phyloP scores from a whole-genome alignment of 164 flowering plant genomes.

The Nymphaea thermarum region DNA sequence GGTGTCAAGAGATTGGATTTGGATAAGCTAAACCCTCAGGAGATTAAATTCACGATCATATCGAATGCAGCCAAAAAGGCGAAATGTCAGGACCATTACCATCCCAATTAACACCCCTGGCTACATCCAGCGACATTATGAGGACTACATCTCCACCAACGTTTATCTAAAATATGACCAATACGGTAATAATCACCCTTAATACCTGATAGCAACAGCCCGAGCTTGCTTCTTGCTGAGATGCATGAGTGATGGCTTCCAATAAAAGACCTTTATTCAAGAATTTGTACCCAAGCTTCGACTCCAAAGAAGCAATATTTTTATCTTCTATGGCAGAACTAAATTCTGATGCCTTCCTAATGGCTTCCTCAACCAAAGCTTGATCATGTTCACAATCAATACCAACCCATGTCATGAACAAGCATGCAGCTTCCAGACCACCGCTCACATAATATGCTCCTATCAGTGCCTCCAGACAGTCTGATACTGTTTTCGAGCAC shows the following conservation, averaged over 20 bases:
- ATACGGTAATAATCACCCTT: background rate
- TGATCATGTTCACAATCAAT: slow-evolving; percentile 48
- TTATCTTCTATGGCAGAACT: slow-evolving; percentile 31
- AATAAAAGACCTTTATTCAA: slow-evolving; percentile 56
- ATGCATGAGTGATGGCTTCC: slow-evolving; percentile 80
- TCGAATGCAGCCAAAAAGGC: too few species aligned
- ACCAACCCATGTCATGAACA: slow-evolving; percentile 73
- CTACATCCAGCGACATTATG: too few species aligned
- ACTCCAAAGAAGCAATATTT: slow-evolving; percentile 36
- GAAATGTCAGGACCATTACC: too few species aligned
- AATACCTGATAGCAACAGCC: slow-evolving; percentile 70
- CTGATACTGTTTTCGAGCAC: slow-evolving; percentile 76
- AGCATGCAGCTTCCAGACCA: slow-evolving; percentile 54
- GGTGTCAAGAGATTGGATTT: too few species aligned
- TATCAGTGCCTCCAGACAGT: slow-evolving; percentile 85
- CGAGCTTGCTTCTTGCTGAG: slow-evolving; percentile 52
- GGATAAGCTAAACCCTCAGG: too few species aligned
- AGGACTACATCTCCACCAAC: too few species aligned
- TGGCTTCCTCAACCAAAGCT: slow-evolving; percentile 31
- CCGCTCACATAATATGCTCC: slow-evolving; percentile 86
- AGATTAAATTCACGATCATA: too few species aligned
- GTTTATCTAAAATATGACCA: background rate
- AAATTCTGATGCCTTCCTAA: slow-evolving; percentile 35
- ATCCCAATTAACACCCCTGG: too few species aligned
- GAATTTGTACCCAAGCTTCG: slow-evolving; percentile 55